A percentile compares a stretch with the other conserved stretches of the same genome.
These are phyloP conservation scores for Calocybe gambosa DNA, from an alignment of 1,284 basidiomycete species.

Conservation along the genomic window DNA sequence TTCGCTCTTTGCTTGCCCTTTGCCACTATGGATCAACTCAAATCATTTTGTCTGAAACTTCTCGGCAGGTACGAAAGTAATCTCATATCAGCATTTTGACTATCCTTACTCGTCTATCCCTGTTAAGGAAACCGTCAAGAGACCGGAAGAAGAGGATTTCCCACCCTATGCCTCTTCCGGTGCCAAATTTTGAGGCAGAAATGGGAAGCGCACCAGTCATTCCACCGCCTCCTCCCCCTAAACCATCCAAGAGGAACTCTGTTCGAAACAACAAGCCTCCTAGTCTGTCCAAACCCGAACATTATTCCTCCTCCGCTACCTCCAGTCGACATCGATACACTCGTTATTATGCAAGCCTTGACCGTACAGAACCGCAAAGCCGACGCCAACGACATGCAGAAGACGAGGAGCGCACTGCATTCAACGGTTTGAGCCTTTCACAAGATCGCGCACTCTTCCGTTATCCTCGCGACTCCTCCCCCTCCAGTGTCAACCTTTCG, in stretches of 20 bases:
- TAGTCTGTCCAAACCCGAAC: too few relatives aligned
- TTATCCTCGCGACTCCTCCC: not conserved
- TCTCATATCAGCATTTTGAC: not conserved
- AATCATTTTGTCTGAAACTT: slow-evolving; percentile 16
- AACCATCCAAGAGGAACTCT: not conserved
- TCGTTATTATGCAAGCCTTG: not conserved
- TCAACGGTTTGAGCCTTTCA: not conserved
- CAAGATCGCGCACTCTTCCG: not conserved
- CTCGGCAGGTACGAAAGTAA: slow-evolving; percentile 12
- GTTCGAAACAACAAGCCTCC: too few relatives aligned
- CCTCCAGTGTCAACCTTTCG: not conserved
- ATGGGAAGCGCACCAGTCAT: not conserved
- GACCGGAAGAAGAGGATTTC: slow-evolving; percentile 15
- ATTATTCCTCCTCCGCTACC: too few relatives aligned
- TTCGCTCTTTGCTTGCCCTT: not conserved
- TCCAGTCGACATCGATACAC: not conserved
- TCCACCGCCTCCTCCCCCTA: not conserved
- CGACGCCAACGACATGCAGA: not conserved
- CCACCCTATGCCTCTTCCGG: slow-evolving; percentile 14
- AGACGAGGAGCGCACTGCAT: not conserved
- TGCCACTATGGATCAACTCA: slow-evolving; percentile 15
- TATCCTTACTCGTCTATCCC: not conserved
- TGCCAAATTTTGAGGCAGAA: not conserved
- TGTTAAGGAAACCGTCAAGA: slow-evolving; percentile 5
- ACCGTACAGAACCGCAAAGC: not conserved